Conservation (phyloP, 2,329 filamentous ascomycete species). For the Fusarium staphyleae region DNA sequence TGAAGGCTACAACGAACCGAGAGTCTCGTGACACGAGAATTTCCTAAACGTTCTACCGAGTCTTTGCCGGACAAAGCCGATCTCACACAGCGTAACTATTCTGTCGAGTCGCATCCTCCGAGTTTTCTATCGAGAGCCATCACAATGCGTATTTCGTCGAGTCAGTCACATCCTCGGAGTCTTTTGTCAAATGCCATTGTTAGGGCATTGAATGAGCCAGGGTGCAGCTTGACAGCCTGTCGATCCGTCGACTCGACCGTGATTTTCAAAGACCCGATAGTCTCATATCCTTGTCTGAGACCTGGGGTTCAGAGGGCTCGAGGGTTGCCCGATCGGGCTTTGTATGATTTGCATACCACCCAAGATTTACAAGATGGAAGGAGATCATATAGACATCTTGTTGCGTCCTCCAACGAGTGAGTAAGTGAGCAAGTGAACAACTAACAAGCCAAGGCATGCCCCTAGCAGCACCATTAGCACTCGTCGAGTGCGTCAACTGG, state of each 20-base stretch:
- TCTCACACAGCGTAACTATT: too few species aligned
- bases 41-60: conserved; percentile 37
- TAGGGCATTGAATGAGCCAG: too few species aligned
- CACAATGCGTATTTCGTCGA: too few species aligned
- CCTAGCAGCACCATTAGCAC: too few species aligned
- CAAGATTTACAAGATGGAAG: too few species aligned
- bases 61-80: conserved; percentile 34
- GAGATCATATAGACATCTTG: too few species aligned
- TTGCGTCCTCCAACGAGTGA: too few species aligned
- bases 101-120: too few species aligned
- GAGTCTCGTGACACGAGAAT: conserved; percentile 41
- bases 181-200: too few species aligned
- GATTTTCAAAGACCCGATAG: conserved; percentile 6
- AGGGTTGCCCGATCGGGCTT: neutral
- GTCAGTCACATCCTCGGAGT: too few species aligned
- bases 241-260: conserved; percentile 14
- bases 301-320: conserved; percentile 8
- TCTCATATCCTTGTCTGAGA: conserved; percentile 30
- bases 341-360: conserved; percentile 1
- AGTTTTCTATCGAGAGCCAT: too few species aligned
- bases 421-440: too few species aligned
- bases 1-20: conserved; percentile 20
- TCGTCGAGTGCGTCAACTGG: neutral
- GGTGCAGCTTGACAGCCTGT: neutral
- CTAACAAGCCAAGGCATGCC: neutral